Evolutionary conservation across 2,329 filamentous ascomycete species (phyloP).

Genomic region (Diaporthe helianthi): DNA sequence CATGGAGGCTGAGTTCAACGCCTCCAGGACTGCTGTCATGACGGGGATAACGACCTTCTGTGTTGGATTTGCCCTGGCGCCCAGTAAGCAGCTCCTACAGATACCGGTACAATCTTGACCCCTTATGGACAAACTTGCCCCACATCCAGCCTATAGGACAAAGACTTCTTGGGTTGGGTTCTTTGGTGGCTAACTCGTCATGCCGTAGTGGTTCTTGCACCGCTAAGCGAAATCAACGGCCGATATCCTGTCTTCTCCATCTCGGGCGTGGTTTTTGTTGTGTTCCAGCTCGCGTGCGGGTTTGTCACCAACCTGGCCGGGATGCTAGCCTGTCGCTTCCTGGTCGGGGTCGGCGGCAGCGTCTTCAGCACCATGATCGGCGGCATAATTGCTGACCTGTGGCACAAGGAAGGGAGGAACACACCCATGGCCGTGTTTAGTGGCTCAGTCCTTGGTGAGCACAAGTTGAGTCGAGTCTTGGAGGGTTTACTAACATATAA

Average conservation of each 20-base stretch:
- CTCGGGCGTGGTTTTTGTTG: conserved; percentile 74
- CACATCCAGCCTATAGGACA: too few relatives aligned
- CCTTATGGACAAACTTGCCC: too few relatives aligned
- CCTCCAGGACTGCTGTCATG: conserved; percentile 71
- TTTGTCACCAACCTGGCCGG: conserved; percentile 73
- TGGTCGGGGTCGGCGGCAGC: conserved; percentile 78
- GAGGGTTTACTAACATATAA: not conserved
- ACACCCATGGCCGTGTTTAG: conserved; percentile 90
- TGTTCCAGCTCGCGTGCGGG: conserved; percentile 76
- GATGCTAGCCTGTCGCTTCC: conserved; percentile 77
- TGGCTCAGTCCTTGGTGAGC: conserved; percentile 66
- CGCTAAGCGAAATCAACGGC: conserved; percentile 88
- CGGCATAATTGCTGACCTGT: conserved; percentile 89
- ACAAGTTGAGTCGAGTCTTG: not conserved
- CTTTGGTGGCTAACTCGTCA: too few relatives aligned
- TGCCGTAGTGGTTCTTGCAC: conserved; percentile 89
- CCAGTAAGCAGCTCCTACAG: too few relatives aligned
- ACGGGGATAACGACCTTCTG: conserved; percentile 85
- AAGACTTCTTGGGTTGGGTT: too few relatives aligned
- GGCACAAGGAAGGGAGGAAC: conserved; percentile 79
- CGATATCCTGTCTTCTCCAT: conserved; percentile 81
- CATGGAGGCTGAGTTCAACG: conserved; percentile 70
- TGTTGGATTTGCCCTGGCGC: conserved; percentile 78
- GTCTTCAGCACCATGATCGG: conserved; percentile 89
- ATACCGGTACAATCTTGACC: too few relatives aligned